These are phyloP conservation scores for Phytophthora macrochlamydospora DNA, from an alignment of 352 stramenopile species.

Conservation along the genomic window DNA sequence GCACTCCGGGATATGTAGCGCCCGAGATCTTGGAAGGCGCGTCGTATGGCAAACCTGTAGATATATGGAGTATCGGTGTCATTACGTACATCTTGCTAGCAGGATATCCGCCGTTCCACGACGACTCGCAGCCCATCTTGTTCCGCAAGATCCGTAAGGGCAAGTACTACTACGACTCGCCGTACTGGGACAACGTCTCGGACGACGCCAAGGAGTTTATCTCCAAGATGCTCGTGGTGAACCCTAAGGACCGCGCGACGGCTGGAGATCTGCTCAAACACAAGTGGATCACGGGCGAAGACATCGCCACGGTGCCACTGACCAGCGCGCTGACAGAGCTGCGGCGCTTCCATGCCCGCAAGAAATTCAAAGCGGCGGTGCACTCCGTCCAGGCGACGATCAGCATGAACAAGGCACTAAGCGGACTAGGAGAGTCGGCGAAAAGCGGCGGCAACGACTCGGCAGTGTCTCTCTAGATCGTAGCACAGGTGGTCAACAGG, in stretches of 20 bases:
- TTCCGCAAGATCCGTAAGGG: constrained; percentile 90
- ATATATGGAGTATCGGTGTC: constrained; percentile 88
- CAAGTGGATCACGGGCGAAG: constrained; percentile 70
- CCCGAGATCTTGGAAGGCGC: constrained; percentile 86
- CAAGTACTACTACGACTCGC: constrained; percentile 88
- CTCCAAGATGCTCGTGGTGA: constrained; percentile 79
- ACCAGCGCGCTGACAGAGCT: constrained; percentile 78
- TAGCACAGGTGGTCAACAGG: constrained; percentile 11
- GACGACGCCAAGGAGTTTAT: constrained; percentile 92
- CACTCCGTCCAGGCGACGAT: constrained; percentile 82
- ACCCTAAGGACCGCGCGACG: constrained; percentile 74
- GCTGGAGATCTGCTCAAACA: constrained; percentile 68
- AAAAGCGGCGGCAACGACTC: constrained; percentile 32
- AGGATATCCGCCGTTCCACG: constrained; percentile 89
- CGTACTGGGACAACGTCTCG: constrained; percentile 91
- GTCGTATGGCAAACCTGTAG: constrained; percentile 81
- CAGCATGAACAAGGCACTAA: constrained; percentile 80
- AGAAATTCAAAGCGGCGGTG: constrained; percentile 86
- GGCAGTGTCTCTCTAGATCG: constrained; percentile 52
- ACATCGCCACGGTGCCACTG: constrained; percentile 77
- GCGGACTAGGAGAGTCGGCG: constrained; percentile 29
- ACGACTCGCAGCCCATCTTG: constrained; percentile 94
- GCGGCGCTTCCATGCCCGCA: constrained; percentile 79
- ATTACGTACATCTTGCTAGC: constrained; percentile 92
- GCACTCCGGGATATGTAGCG: constrained; percentile 83